phyloP scores from a whole-genome alignment of 1,284 basidiomycete genomes.

The Vanrija sp. region DNA sequence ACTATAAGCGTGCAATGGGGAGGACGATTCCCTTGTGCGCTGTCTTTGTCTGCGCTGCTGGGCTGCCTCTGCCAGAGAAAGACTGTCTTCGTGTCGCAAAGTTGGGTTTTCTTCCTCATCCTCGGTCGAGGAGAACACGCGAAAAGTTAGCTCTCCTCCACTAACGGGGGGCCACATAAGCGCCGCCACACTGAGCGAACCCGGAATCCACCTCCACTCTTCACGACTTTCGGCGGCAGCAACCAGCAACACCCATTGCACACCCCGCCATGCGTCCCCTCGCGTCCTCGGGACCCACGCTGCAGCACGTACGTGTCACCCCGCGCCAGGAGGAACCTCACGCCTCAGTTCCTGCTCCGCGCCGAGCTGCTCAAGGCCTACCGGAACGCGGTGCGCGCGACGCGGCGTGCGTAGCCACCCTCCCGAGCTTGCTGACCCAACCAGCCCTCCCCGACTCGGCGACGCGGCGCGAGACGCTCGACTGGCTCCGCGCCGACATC shows the following conservation, averaged over 20 bases:
- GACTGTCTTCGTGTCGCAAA: too few species aligned
- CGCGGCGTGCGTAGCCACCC: conserved; percentile 35
- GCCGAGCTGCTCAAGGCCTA: conserved; percentile 43
- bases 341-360: conserved; percentile 42
- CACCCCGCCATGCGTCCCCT: neutral
- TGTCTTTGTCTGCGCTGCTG: too few species aligned
- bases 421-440: neutral
- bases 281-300: conserved; percentile 16
- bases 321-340: too few species aligned
- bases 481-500: conserved; percentile 44
- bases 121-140: too few species aligned
- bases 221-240: neutral
- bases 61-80: too few species aligned
- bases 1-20: too few species aligned
- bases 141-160: too few species aligned
- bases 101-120: too few species aligned
- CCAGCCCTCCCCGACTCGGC: conserved; percentile 43
- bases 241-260: neutral
- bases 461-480: conserved; percentile 45
- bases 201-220: too few species aligned
- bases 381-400: conserved; percentile 43
- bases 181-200: too few species aligned
- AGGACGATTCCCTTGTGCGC: too few species aligned
- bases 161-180: too few species aligned
- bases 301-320: conserved; percentile 41